Base-by-base conservation (phyloP, 164 flowering plant genomes). In the Nymphaea thermarum region DNA sequence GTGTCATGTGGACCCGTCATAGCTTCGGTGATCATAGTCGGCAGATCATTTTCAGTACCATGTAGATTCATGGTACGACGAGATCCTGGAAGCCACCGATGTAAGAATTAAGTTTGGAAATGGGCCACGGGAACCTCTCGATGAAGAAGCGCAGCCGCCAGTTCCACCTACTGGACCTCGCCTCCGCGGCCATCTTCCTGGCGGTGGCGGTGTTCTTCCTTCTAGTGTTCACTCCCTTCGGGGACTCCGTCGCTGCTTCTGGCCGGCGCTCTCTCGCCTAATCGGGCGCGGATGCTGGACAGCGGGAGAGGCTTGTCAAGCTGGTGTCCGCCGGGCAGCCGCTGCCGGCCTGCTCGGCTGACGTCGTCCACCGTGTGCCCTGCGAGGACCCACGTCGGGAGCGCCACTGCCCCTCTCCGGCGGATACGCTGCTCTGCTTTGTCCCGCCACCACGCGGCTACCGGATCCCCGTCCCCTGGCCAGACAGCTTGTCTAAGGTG, bases 301-400 rank as follows among this genome's bases (percentile, higher is more conserved):
- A 85, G 75, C 78, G 96, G 0, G 77, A 74, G 63, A 75, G 83
- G 10, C 69, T 86, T 6, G 77, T 84, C 65, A 77, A 74, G 7
- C 65, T 76, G 59, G 71, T 85, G 5, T 93, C 85, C 68, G 43
- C 77, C 0, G 90, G 88, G 2, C 67, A 75, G 17, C 77, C 78
- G 69, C 75, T 94, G 44, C 95, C 86, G 4, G 73, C 82, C 2
- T 94, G 98, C 68, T 77, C 89, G 0, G 82, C 81, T 3, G 96
- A 85, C 2, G 77, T 76, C 42, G 92, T 84, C 17, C 96, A 91
- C 71, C 86, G 88, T 77, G 86, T 94, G 99, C 99, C 99, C 0
- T 91, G 99, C 60, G 99, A 91, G 74, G 96, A 91, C 78, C 99
- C 98, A 3, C 74, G 89, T 68, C 69, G 96, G 70, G 99, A 94